Conservation (phyloP, 176 grass and related monocot species). For the Alloteropsis semialata region DNA sequence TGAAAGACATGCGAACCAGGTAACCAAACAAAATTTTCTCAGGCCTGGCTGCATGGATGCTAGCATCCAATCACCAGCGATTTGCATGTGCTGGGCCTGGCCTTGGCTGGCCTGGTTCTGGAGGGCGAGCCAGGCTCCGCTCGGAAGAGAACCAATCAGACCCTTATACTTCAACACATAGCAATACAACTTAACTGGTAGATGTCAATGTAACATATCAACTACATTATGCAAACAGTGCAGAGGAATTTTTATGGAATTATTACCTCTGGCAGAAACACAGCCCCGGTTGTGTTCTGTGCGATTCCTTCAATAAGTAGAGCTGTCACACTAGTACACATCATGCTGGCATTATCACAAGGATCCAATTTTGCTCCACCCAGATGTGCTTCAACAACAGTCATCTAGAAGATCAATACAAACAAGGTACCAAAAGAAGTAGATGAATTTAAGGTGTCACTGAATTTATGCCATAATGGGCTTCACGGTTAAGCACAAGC, state of each 20-base stretch:
- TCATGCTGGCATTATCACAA: constrained; percentile 34
- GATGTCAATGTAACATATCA: neutral
- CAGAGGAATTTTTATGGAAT: neutral
- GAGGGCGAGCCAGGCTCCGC: no score
- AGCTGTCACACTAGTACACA: constrained; percentile 28
- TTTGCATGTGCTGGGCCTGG: no score
- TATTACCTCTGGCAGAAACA: constrained; percentile 69
- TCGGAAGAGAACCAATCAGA: no score
- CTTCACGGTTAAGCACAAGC: neutral
- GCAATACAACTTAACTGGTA: constrained; percentile 37
- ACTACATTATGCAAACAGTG: constrained; percentile 8
- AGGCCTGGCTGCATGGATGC: no score
- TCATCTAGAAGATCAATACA: constrained; percentile 66
- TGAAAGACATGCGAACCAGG: no score
- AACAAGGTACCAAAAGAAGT: constrained; percentile 21
- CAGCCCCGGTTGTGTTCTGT: constrained; percentile 67
- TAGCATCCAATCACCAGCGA: no score
- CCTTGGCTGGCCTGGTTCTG: no score
- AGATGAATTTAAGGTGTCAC: constrained; percentile 18
- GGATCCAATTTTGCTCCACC: constrained; percentile 59
- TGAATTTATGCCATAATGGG: neutral
- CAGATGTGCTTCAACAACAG: constrained; percentile 77
- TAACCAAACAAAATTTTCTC: no score
- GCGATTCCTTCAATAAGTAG: constrained; percentile 69
- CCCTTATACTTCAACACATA: no score